Conservation (phyloP, 805 yeast species). For the Saccharomycopsis olivae region DNA sequence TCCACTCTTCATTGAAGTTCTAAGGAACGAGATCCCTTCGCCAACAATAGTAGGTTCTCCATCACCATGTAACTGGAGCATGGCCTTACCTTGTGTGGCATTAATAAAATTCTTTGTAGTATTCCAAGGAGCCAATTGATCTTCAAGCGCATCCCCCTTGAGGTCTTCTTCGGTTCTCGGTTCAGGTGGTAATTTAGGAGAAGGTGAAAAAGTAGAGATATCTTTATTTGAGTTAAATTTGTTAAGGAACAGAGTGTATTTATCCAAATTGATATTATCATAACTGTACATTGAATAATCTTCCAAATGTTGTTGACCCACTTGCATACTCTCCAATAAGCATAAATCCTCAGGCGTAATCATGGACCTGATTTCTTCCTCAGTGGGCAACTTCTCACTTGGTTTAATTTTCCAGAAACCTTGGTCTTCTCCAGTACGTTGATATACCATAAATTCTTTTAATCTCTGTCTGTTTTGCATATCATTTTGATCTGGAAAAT, state of each 20-base stretch:
- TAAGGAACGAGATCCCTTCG: constrained; percentile 75
- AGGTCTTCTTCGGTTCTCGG: constrained; percentile 24
- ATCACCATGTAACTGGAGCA: constrained; percentile 88
- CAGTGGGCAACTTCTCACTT: constrained; percentile 56
- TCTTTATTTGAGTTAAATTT: constrained; percentile 24
- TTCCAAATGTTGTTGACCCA: constrained; percentile 80
- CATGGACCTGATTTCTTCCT: constrained; percentile 70
- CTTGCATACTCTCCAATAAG: constrained; percentile 82
- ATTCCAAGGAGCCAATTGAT: constrained; percentile 90
- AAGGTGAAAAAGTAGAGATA: background rate
- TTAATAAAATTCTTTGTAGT: constrained; percentile 81
- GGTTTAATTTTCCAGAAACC: constrained; percentile 88
- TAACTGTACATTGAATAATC: constrained; percentile 54
- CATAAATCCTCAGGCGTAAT: constrained; percentile 87
- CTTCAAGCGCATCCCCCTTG: constrained; percentile 50
- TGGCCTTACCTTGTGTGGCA: constrained; percentile 94
- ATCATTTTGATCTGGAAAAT: constrained; percentile 95
- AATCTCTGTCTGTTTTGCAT: constrained; percentile 94
- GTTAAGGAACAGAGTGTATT: constrained; percentile 20
- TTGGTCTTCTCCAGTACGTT: constrained; percentile 86
- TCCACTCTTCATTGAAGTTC: constrained; percentile 94
- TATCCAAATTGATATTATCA: constrained; percentile 20
- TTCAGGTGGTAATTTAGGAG: background rate
- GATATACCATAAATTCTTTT: constrained; percentile 97
- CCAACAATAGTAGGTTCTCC: constrained; percentile 94